Conservation (phyloP, 805 yeast species). For the Zygosaccharomyces siamensis region DNA sequence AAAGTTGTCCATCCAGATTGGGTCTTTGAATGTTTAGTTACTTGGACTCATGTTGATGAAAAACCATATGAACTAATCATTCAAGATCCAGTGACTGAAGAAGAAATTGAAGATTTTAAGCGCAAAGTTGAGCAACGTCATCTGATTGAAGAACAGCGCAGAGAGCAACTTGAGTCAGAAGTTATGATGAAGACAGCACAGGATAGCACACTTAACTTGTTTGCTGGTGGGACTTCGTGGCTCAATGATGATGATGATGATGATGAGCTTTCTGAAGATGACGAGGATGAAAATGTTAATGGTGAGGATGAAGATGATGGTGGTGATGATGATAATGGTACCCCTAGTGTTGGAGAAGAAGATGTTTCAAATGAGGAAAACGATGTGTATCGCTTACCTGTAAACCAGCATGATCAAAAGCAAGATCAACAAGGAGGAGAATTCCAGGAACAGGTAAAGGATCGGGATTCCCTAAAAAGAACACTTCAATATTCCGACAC, state of each 20-base stretch:
- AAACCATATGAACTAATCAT: slow-evolving; percentile 50
- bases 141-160: slow-evolving; percentile 14
- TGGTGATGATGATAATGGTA: slow-evolving; percentile 23
- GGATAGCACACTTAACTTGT: slow-evolving; percentile 19
- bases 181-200: slow-evolving; percentile 13
- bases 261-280: slow-evolving; percentile 24
- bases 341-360: slow-evolving; percentile 18
- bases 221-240: slow-evolving; percentile 34
- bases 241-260: slow-evolving; percentile 32
- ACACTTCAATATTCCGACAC: background rate
- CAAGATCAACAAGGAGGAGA: background rate
- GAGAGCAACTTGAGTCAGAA: slow-evolving; percentile 19
- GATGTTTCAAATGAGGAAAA: background rate
- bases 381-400: slow-evolving; percentile 4
- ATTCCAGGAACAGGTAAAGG: background rate
- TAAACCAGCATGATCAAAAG: background rate
- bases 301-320: slow-evolving; percentile 19
- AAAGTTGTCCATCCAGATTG: slow-evolving; percentile 88
- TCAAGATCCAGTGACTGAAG: slow-evolving; percentile 43
- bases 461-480: background rate
- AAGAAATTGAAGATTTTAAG: slow-evolving; percentile 35
- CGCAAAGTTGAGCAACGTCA: slow-evolving; percentile 31
- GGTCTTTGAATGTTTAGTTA: slow-evolving; percentile 79
- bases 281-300: slow-evolving; percentile 29
- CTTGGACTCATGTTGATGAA: slow-evolving; percentile 71